A percentile compares a stretch with the other conserved stretches of the same genome.
phyloP scores from a whole-genome alignment of 192 early-diverging fungal genomes.

The Thamnidium elegans region DNA sequence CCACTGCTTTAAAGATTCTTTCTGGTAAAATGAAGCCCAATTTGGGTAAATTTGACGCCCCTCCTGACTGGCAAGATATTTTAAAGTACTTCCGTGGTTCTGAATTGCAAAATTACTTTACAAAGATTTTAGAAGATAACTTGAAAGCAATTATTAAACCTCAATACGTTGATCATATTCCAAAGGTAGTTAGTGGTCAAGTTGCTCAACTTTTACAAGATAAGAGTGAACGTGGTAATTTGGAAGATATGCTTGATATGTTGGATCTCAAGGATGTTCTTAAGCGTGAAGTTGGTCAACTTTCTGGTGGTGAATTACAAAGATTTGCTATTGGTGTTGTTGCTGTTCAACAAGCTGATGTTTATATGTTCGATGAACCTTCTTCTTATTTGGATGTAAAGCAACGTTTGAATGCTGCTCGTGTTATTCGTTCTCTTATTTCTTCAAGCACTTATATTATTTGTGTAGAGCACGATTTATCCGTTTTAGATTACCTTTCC shows the following conservation, averaged over 20 bases:
- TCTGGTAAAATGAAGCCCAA: constrained; percentile 95
- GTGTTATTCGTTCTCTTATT: constrained; percentile 84
- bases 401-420: constrained; percentile 96
- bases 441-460: constrained; percentile 76
- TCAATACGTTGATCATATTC: constrained; percentile 92
- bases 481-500: constrained; percentile 95
- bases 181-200: constrained; percentile 73
- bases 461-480: constrained; percentile 98
- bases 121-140: constrained; percentile 95
- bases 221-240: constrained; percentile 74
- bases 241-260: constrained; percentile 66
- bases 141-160: constrained; percentile 93
- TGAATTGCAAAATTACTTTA: constrained; percentile 98
- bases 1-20: constrained; percentile 92
- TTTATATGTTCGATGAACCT: constrained; percentile 99
- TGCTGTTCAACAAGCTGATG: constrained; percentile 80
- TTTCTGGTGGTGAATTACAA: constrained; percentile 97
- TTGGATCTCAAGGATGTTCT: constrained; percentile 83
- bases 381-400: constrained; percentile 98
- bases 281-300: constrained; percentile 75
- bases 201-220: constrained; percentile 71
- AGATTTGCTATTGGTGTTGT: constrained; percentile 93
- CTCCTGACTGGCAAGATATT: constrained; percentile 96
- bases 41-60: constrained; percentile 78
- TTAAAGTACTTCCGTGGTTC: constrained; percentile 94